A percentile compares a stretch with the other conserved stretches of the same genome.
Conservation (phyloP, 139 green algal genomes). For the Chlorella sp. region DNA sequence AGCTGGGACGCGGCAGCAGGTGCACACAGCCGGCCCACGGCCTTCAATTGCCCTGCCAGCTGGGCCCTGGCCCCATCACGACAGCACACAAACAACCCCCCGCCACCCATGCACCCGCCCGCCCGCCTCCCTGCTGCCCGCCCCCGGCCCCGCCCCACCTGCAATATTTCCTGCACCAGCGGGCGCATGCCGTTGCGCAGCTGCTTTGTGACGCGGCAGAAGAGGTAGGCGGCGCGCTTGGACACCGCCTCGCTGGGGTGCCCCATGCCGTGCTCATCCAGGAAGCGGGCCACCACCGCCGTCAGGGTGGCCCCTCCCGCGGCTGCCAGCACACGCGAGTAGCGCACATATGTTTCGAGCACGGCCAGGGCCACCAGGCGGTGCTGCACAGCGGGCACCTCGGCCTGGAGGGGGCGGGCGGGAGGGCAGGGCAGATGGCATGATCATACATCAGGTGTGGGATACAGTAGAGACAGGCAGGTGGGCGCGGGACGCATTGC, state of each 20-base stretch:
- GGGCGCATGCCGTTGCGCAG: constrained; percentile 67
- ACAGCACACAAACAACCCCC: neutral
- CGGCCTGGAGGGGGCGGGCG: neutral
- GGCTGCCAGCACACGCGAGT: constrained; percentile 32
- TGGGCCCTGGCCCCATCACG: neutral
- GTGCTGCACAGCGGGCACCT: constrained; percentile 62
- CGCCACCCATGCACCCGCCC: neutral
- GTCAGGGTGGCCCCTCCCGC: constrained; percentile 4
- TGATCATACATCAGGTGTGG: neutral
- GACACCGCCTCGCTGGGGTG: constrained; percentile 39
- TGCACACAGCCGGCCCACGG: neutral
- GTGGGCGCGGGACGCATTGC: neutral
- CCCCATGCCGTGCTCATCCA: constrained; percentile 40
- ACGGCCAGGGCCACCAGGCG: constrained; percentile 79
- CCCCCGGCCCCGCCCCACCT: neutral
- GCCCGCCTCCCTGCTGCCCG: neutral
- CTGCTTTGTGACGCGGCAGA: constrained; percentile 79
- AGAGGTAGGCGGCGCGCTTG: constrained; percentile 82
- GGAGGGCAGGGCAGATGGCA: neutral
- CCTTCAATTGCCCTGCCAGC: neutral
- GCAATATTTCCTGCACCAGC: constrained; percentile 64
- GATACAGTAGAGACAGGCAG: neutral
- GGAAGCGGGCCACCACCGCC: constrained; percentile 31
- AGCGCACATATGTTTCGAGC: constrained; percentile 72
- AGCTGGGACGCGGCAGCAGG: constrained; percentile 1